Evolutionary conservation across 768 basidiomycete species (phyloP).

Genomic region (Auricularia auricula-judae): DNA sequence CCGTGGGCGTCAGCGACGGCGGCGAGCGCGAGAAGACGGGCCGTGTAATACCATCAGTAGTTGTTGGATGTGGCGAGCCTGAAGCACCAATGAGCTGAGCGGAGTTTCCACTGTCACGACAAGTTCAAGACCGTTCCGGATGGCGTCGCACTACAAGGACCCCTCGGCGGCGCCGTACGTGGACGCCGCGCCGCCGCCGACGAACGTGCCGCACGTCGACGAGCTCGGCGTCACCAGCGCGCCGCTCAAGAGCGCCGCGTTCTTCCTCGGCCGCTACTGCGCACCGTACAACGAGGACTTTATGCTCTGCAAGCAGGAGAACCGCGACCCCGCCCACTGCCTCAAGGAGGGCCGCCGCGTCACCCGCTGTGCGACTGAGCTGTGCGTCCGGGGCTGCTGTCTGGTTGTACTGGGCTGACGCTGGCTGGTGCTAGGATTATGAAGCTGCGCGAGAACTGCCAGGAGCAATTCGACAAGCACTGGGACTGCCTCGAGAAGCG

Average conservation of each 20-base stretch:
- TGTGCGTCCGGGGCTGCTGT: conserved; percentile 45
- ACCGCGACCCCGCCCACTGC: conserved; percentile 82
- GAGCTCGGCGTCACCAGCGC: conserved; percentile 87
- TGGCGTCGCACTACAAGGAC: conserved; percentile 14
- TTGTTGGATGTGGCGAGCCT: too few species aligned
- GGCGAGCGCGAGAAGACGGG: too few species aligned
- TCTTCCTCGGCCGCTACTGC: conserved; percentile 94
- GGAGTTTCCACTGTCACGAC: conserved; percentile 30
- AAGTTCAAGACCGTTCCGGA: not conserved
- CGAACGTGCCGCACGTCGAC: conserved; percentile 60
- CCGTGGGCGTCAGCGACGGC: not conserved
- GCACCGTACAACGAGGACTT: conserved; percentile 96
- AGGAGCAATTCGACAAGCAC: conserved; percentile 77
- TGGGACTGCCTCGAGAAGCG: conserved; percentile 91
- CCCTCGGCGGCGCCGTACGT: conserved; percentile 31
- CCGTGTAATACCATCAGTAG: too few species aligned
- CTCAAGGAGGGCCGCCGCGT: conserved; percentile 92
- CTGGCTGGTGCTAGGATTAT: conserved; percentile 46
- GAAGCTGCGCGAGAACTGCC: conserved; percentile 89
- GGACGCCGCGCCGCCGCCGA: conserved; percentile 57
- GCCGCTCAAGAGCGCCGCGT: conserved; percentile 90
- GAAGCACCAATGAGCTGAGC: conserved; percentile 17
- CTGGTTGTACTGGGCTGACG: not conserved
- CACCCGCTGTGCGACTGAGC: conserved; percentile 86
- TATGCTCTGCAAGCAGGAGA: conserved; percentile 96